Base-by-base conservation (phyloP, 768 basidiomycete genomes). In the Fistulinella prunicolor region DNA sequence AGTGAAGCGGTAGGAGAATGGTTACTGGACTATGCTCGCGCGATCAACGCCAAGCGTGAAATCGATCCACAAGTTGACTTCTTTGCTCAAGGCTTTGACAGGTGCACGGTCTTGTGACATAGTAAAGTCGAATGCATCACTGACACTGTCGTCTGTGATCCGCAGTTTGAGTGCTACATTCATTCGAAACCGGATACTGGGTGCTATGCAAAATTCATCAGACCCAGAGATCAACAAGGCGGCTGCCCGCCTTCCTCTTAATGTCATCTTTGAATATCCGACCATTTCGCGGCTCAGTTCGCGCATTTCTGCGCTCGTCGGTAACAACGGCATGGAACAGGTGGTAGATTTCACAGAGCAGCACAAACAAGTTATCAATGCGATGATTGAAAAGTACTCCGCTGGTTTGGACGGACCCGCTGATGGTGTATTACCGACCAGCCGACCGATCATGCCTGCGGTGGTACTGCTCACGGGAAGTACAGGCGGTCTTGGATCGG, bases 371-470 rank as follows among this genome's bases (percentile, higher is more conserved):
- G 53, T 44, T 3, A 74, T 76, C 53, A 60, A 67, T 24, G 63
- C 53, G 0, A 68, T 78, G 62, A 68, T 77, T 29, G 65, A 63
- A 10, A 75, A 73, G 55, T 73, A 78, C 52, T 64, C 55, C 1
- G 12, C 38, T 4, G 45, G 53, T 44, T 40, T 67, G n/a, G n/a
- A n/a, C n/a, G n/a, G n/a, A n/a, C n/a, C n/a, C n/a, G n/a, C n/a
- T n/a, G n/a, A n/a, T n/a, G 46, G 50, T 13, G 21, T 57, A 17
- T 32, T 53, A n/a, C 47, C 41, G 3, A 52, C 34, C 19, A 47
- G 28, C 30, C 43, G 42, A 19, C n/a, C 13, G 13, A 34, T 40
- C 16, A 50, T 56, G 17, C 38, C 44, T 10, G 58, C 55, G 0
- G 65, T 67, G 0, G 66, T 75, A 2, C 53, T 72, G 9, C 51